Base-by-base conservation (phyloP, 805 yeast genomes). In the Candida corydali region DNA sequence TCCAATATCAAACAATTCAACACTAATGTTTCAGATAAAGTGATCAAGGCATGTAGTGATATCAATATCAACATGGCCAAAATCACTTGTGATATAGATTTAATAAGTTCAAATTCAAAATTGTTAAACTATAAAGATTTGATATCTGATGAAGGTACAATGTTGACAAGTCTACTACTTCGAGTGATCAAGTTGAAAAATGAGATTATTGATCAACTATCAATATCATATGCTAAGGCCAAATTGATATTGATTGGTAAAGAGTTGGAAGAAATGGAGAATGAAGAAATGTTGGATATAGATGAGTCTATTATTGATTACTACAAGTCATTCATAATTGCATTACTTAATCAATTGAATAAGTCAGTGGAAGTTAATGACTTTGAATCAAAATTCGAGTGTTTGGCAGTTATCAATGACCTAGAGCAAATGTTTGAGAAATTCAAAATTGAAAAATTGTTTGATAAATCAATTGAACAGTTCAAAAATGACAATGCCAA, bases 401-500 rank as follows among this genome's bases (percentile, higher is more conserved):
- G 86, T 46, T 64, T 82, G 37, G 76, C 78, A 0, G 80, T 80
- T 20, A 76, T 82, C 19, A 70, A 70, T 41, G 88, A 82, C 45
- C 80, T 82, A 58, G 88, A 82, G 49, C 73, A 78, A 45, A 82
- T 82, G 87, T 82, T 79, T 53, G 81, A 78, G 31, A 71, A 77
- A 0, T 66, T 55, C 46, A 66, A 63, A 41, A 44, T 63, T 26
- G 71, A 67, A 34, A 53, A 50, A 28, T 50, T 55, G 7, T 54
- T 49, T 30, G 50, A 53, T 5, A 41, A 42, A 8, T 46, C 49
- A 8, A 33, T 40, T n/a, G 40, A 42, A 16, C 24, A 34, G 11
- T 5, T 9, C 10, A n/a, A 28, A 8, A 3, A 3, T 3, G 12
- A 28, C 3, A 5, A 17, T 28, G 14, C 4, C 9, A 20, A 26